These are phyloP conservation scores for Trypanosoma lewisi DNA, from an alignment of 208 protist genomes.

Conservation along the genomic window DNA sequence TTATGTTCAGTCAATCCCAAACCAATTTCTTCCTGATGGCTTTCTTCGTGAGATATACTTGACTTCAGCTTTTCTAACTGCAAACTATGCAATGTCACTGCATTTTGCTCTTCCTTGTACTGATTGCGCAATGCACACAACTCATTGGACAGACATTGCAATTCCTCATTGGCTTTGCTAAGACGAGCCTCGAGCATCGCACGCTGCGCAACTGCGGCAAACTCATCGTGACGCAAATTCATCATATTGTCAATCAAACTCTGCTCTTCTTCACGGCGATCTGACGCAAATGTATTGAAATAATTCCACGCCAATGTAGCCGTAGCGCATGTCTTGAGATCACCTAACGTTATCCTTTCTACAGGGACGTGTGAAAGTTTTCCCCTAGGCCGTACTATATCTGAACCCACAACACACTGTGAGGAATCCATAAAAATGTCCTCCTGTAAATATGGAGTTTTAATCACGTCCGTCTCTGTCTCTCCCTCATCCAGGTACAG, in stretches of 20 bases:
- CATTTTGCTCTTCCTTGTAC: constrained; percentile 29
- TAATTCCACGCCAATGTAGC: constrained; percentile 45
- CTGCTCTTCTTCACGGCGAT: constrained; percentile 25
- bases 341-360: constrained; percentile 35
- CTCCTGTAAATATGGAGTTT: background rate
- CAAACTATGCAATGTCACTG: constrained; percentile 27
- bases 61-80: constrained; percentile 15
- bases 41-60: background rate
- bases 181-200: constrained; percentile 39
- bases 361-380: background rate
- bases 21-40: background rate
- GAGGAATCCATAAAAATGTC: background rate
- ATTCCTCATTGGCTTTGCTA: constrained; percentile 27
- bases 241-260: constrained; percentile 25
- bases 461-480: background rate
- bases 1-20: constrained; percentile 18
- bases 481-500: constrained; percentile 14
- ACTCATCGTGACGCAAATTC: constrained; percentile 1
- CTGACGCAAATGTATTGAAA: constrained; percentile 22
- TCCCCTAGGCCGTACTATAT: background rate
- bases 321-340: constrained; percentile 38
- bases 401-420: background rate
- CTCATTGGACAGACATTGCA: constrained; percentile 31
- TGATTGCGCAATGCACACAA: constrained; percentile 32
- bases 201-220: constrained; percentile 20